Conservation (phyloP, 2,329 filamentous ascomycete genomes). For the Madurella mycetomatis region DNA sequence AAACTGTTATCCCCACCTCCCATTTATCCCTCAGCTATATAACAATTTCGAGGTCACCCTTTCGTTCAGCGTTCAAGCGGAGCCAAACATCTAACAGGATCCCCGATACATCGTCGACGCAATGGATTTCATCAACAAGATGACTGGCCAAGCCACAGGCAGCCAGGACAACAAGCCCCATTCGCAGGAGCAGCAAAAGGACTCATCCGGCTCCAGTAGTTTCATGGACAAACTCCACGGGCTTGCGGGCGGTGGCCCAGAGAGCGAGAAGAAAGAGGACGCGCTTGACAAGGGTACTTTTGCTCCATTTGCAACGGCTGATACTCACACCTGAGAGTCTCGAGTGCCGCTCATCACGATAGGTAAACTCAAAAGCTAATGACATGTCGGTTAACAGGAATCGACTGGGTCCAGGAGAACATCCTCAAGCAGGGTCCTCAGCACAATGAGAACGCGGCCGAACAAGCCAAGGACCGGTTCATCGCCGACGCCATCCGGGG, state of each 20-base stretch:
- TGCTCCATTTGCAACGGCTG: neutral
- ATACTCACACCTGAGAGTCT: neutral
- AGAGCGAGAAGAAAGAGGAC: slow-evolving; percentile 80
- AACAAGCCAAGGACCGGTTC: slow-evolving; percentile 80
- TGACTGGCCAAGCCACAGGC: slow-evolving; percentile 12
- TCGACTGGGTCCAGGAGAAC: slow-evolving; percentile 76
- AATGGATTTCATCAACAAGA: slow-evolving; percentile 24
- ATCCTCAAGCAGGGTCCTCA: slow-evolving; percentile 66
- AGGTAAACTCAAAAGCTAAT: neutral
- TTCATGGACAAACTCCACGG: slow-evolving; percentile 67
- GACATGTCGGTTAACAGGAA: slow-evolving; percentile 43
- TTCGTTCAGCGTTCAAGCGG: slow-evolving; percentile 2
- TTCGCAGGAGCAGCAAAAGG: neutral
- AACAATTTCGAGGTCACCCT: neutral
- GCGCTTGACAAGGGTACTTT: slow-evolving; percentile 69
- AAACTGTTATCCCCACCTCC: slow-evolving; percentile 4
- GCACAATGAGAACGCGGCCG: slow-evolving; percentile 65
- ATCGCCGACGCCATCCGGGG: slow-evolving; percentile 68
- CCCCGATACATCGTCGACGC: neutral
- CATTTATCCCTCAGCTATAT: slow-evolving; percentile 17
- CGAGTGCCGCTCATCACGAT: neutral
- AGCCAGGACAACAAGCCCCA: slow-evolving; percentile 8
- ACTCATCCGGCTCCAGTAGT: slow-evolving; percentile 30
- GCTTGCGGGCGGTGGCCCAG: slow-evolving; percentile 65
- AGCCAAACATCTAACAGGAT: neutral